These are phyloP conservation scores for Carex cristatella DNA, from an alignment of 176 grass and related monocot species.

Conservation along the genomic window DNA sequence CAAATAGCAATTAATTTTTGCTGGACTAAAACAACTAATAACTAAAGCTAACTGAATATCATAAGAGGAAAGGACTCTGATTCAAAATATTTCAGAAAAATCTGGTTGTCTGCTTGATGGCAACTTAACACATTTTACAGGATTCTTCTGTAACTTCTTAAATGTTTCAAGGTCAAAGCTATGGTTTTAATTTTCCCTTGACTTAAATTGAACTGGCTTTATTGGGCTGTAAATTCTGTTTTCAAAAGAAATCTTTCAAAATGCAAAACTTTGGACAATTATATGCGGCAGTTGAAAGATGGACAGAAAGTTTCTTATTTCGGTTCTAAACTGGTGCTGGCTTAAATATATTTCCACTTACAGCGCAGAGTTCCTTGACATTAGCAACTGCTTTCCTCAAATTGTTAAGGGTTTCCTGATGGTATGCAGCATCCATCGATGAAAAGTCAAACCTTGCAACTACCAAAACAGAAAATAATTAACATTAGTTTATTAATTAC, in stretches of 20 bases:
- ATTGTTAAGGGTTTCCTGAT: constrained; percentile 87
- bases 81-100: background rate
- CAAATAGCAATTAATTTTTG: background rate
- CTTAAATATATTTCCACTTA: constrained; percentile 40
- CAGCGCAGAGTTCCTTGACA: constrained; percentile 81
- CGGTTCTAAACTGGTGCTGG: background rate
- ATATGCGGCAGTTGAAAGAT: background rate
- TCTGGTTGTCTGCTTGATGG: background rate
- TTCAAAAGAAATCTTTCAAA: background rate
- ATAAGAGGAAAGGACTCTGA: background rate
- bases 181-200: background rate
- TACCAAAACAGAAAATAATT: constrained; percentile 29
- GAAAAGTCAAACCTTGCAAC: constrained; percentile 96
- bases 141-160: background rate
- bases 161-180: background rate
- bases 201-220: background rate
- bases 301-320: background rate
- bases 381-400: constrained; percentile 74
- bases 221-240: background rate
- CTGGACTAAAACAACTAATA: background rate
- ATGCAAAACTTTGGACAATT: background rate
- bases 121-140: background rate
- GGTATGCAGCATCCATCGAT: constrained; percentile 68
- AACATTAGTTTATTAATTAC: background rate
- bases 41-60: background rate